Base-by-base conservation (phyloP, 768 basidiomycete genomes). In the Mrakia blollopis region DNA sequence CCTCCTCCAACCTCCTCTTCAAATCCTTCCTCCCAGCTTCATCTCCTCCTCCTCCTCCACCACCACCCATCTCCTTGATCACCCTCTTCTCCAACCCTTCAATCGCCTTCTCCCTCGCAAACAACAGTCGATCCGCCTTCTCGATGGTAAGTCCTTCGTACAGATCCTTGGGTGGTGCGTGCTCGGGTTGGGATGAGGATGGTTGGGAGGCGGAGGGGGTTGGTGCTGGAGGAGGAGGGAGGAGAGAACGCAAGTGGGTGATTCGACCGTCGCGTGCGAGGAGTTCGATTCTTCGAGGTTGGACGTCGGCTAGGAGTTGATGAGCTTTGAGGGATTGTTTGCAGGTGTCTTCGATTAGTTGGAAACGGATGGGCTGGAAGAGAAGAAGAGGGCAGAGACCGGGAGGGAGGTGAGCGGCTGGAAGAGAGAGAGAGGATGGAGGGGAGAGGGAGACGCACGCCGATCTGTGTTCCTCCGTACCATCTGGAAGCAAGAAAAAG, bases 381-480 rank as follows among this genome's bases (percentile, higher is more conserved):
- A 69, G 39, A 8, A 37, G 16, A 69, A 30, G 18, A 14, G 39
- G 68, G 30, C 2, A 2, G 37, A 25, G 13, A 39, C 0, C 1
- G 57, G 18, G 16, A 69, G 68, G 10, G 13, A 44, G 37, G 25
- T 6, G 47, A 8, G 37, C 5, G n/a, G n/a, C 23, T 2, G 39
- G 68, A 16, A 0, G 14, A 25, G 25, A 30, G 9, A 2, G 4
- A 69, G 23, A 25, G 25, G 25, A 5, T 2, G 23, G 25, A 37
- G 68, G 39, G 39, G 7, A 14, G 47, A 69, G 25, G 21, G 28
- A 0, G 68, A 69, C 68, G 25, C 25, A 57, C 57, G n/a, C 77
- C 77, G 37, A 78, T 67, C 8, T 74, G 39, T 13, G 73, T 71
- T 10, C 77, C 77, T 6, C 77, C 77, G 61, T 74, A 78, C 77